Evolutionary conservation across 1,284 basidiomycete species (phyloP).

Genomic region (Austropuccinia psidii): DNA sequence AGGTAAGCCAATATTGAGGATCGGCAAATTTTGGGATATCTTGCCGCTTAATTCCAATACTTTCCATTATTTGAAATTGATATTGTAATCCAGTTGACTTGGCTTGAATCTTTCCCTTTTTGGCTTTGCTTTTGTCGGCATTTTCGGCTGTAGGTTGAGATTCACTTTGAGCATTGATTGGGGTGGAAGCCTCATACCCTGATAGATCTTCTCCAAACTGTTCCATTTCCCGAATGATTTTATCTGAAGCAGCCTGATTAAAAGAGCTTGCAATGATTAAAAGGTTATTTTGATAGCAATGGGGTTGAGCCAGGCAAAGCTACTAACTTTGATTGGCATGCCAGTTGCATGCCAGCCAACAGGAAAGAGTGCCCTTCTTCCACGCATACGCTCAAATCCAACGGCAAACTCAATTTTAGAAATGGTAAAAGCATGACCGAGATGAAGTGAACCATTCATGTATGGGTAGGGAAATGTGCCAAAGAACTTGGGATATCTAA

Average conservation of each 20-base stretch:
- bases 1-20: conserved; percentile 80
- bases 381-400: conserved; percentile 90
- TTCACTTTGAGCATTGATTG: background rate
- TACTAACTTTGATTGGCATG: conserved; percentile 91
- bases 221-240: conserved; percentile 94
- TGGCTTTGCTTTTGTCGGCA: conserved; percentile 59
- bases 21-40: conserved; percentile 97
- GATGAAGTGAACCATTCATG: conserved; percentile 96
- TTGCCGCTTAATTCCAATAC: conserved; percentile 61
- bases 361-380: conserved; percentile 89
- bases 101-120: conserved; percentile 90
- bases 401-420: conserved; percentile 97
- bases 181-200: conserved; percentile 45
- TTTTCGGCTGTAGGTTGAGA: conserved; percentile 41
- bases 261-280: conserved; percentile 52
- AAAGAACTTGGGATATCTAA: conserved; percentile 35
- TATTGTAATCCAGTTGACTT: conserved; percentile 91
- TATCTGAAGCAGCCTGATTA: conserved; percentile 68
- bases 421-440: conserved; percentile 97
- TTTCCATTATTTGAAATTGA: conserved; percentile 98
- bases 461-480: conserved; percentile 53
- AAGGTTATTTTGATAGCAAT: conserved; percentile 27
- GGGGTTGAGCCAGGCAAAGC: background rate
- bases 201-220: conserved; percentile 88
- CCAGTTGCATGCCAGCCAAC: conserved; percentile 95